These are phyloP conservation scores for Debaryomyces subglobosus DNA, from an alignment of 1,139 yeast genomes.

Conservation along the genomic window DNA sequence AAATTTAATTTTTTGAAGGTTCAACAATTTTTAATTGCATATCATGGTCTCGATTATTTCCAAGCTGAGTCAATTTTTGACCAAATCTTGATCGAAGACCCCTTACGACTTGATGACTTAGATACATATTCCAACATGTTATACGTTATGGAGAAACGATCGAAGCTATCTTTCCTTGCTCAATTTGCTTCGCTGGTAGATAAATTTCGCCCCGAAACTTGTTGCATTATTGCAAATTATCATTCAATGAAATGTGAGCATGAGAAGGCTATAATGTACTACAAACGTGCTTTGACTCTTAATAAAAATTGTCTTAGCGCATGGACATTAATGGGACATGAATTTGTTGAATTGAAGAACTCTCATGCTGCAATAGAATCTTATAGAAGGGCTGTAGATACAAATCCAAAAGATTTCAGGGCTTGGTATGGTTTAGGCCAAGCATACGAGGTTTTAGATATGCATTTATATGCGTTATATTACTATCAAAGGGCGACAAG, in stretches of 20 bases:
- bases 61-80: constrained; percentile 84
- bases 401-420: constrained; percentile 84
- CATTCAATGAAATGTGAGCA: constrained; percentile 92
- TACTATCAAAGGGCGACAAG: constrained; percentile 92
- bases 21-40: constrained; percentile 79
- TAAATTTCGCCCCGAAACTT: constrained; percentile 89
- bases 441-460: constrained; percentile 94
- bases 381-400: constrained; percentile 89
- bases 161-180: constrained; percentile 84
- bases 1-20: constrained; percentile 72
- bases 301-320: constrained; percentile 85
- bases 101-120: constrained; percentile 84
- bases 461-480: constrained; percentile 90
- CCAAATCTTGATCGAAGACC: constrained; percentile 72
- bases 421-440: constrained; percentile 99
- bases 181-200: constrained; percentile 84
- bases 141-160: constrained; percentile 88
- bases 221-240: constrained; percentile 92
- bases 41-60: constrained; percentile 78
- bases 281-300: constrained; percentile 82
- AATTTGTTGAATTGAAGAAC: constrained; percentile 92
- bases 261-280: constrained; percentile 91
- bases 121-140: constrained; percentile 92
- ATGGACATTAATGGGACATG: constrained; percentile 99
- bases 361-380: constrained; percentile 98